phyloP scores from a whole-genome alignment of 2,329 filamentous ascomycete species.

The Exophiala calicioides region DNA sequence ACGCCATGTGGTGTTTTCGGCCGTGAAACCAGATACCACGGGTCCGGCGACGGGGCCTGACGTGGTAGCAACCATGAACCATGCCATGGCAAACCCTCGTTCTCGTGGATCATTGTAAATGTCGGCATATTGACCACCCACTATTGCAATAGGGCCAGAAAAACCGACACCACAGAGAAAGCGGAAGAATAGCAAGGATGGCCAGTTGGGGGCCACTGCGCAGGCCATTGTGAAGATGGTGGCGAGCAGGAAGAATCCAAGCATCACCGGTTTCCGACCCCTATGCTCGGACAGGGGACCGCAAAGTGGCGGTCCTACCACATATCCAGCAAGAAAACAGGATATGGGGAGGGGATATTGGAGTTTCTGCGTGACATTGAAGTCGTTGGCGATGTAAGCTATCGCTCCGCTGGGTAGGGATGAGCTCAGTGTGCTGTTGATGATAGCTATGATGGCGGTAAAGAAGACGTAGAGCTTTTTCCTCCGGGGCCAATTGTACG shows the following conservation, averaged over 20 bases:
- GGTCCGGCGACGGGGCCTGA: conserved; percentile 47
- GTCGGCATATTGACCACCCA: conserved; percentile 50
- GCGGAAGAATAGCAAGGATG: conserved; percentile 44
- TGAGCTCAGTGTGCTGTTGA: conserved; percentile 43
- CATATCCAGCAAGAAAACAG: conserved; percentile 44
- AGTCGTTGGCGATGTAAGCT: conserved; percentile 38
- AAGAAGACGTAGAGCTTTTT: conserved; percentile 41
- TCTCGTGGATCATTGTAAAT: conserved; percentile 45
- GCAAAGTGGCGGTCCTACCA: conserved; percentile 44
- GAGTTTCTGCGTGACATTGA: conserved; percentile 31
- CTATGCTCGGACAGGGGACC: conserved; percentile 47
- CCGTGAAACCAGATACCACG: conserved; percentile 49
- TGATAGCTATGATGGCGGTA: conserved; percentile 40
- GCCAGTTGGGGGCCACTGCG: conserved; percentile 46
- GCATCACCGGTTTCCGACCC: conserved; percentile 45
- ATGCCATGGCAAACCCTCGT: conserved; percentile 43
- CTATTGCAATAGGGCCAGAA: conserved; percentile 45
- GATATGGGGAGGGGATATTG: conserved; percentile 44
- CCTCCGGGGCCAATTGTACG: conserved; percentile 32
- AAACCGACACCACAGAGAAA: conserved; percentile 44
- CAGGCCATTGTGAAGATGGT: conserved; percentile 45
- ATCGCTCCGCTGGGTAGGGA: conserved; percentile 44
- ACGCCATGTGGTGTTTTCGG: conserved; percentile 44
- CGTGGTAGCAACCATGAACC: conserved; percentile 46
- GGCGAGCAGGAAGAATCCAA: conserved; percentile 52